Conservation (phyloP, 1,139 yeast genomes). For the Geotrichum siamense region DNA sequence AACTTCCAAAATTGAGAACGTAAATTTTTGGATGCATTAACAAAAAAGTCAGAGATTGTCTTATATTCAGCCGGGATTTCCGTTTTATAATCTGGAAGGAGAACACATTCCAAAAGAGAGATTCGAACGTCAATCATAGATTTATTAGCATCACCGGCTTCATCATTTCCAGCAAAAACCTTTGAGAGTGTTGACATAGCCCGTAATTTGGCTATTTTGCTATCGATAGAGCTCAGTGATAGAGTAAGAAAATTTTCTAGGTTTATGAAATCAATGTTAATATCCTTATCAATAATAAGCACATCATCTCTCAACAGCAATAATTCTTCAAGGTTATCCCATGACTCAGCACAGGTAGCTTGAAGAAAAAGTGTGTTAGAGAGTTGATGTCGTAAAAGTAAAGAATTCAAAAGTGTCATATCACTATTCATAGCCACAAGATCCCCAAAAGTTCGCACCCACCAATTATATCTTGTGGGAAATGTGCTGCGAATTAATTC, state of each 20-base stretch:
- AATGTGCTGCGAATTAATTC: conserved; percentile 12
- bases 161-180: conserved; percentile 35
- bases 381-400: conserved; percentile 38
- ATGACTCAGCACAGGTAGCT: conserved; percentile 30
- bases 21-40: conserved; percentile 57
- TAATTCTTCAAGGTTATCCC: conserved; percentile 28
- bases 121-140: conserved; percentile 28
- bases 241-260: conserved; percentile 51
- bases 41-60: conserved; percentile 55
- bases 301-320: conserved; percentile 20
- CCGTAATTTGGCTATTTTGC: conserved; percentile 59
- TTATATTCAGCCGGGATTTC: conserved; percentile 32
- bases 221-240: conserved; percentile 44
- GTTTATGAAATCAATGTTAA: conserved; percentile 32
- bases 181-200: conserved; percentile 62
- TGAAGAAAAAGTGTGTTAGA: conserved; percentile 37
- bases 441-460: conserved; percentile 16
- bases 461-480: conserved; percentile 11
- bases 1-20: conserved; percentile 71
- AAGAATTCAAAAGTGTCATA: conserved; percentile 3
- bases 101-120: conserved; percentile 48
- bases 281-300: conserved; percentile 19
- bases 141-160: conserved; percentile 20
- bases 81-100: conserved; percentile 30
- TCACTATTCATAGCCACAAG: conserved; percentile 1